Evolutionary conservation across 352 stramenopile genomes (phyloP).

Genomic region (Phytophthora nicotianae): DNA sequence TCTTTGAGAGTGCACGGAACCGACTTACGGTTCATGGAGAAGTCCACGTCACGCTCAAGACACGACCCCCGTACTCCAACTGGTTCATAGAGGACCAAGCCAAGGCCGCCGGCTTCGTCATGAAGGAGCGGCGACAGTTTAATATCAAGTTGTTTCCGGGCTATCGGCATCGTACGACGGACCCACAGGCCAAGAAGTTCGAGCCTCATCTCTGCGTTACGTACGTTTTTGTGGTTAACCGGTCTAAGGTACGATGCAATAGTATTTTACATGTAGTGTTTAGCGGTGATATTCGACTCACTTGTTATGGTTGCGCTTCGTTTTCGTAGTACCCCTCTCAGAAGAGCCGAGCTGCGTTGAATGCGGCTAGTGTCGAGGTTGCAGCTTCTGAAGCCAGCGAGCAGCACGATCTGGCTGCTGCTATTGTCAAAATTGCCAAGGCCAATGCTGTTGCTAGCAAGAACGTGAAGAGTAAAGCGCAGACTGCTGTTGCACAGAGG

Average conservation of each 20-base stretch:
- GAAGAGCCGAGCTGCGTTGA: slow-evolving; percentile 27
- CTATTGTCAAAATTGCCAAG: slow-evolving; percentile 36
- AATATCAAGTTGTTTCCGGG: slow-evolving; percentile 75
- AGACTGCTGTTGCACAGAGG: background rate
- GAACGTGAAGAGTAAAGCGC: background rate
- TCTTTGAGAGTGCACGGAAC: slow-evolving; percentile 81
- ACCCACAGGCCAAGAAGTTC: slow-evolving; percentile 85
- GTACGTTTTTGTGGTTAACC: slow-evolving; percentile 89
- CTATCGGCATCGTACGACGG: slow-evolving; percentile 89
- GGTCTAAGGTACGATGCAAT: slow-evolving; percentile 53
- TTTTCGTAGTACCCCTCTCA: slow-evolving; percentile 43
- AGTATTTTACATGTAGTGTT: background rate
- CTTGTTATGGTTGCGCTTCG: slow-evolving; percentile 9
- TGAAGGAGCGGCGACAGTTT: slow-evolving; percentile 81
- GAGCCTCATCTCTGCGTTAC: slow-evolving; percentile 83
- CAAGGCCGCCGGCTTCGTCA: slow-evolving; percentile 64
- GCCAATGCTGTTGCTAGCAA: slow-evolving; percentile 19
- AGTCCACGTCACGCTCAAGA: slow-evolving; percentile 89
- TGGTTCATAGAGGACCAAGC: slow-evolving; percentile 89
- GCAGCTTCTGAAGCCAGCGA: slow-evolving; percentile 19
- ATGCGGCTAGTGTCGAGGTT: slow-evolving; percentile 19
- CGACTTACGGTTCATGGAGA: slow-evolving; percentile 67
- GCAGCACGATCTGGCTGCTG: slow-evolving; percentile 32
- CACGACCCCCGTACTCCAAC: slow-evolving; percentile 84
- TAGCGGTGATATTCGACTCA: slow-evolving; percentile 3